Evolutionary conservation across 176 grass and related monocot species (phyloP).

Genomic region (Puccinellia tenuiflora): DNA sequence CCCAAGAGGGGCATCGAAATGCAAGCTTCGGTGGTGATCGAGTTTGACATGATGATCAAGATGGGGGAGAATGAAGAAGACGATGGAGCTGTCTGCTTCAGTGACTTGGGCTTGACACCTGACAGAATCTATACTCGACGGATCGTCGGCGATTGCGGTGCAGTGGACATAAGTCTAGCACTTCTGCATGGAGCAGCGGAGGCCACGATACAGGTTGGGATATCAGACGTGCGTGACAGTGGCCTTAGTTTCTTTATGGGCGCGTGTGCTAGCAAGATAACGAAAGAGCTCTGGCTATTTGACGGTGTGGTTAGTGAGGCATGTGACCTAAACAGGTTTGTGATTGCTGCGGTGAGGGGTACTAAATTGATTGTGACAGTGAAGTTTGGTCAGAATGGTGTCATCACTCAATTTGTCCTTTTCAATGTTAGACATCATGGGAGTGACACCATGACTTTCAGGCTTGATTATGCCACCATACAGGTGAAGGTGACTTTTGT

Average conservation of each 20-base stretch:
- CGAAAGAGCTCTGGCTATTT: not conserved
- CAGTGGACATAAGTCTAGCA: not conserved
- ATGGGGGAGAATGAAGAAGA: not conserved
- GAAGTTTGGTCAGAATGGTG: not conserved
- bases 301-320: not conserved
- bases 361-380: not conserved
- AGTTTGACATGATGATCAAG: slow-evolving; percentile 2
- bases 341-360: not conserved
- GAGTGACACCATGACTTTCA: not conserved
- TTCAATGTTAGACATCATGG: not conserved
- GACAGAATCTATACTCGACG: not conserved
- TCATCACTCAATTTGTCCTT: not conserved
- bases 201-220: not conserved
- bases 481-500: not conserved
- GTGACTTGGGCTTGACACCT: not conserved
- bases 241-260: not conserved
- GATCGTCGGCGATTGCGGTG: not conserved
- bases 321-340: not conserved
- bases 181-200: not conserved
- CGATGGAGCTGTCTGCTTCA: not conserved
- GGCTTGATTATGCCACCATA: not conserved
- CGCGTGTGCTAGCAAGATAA: not conserved
- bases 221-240: not conserved
- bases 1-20: not conserved
- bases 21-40: not conserved